phyloP scores from a whole-genome alignment of 2,329 filamentous ascomycete species.

The Sclerotinia borealis region DNA sequence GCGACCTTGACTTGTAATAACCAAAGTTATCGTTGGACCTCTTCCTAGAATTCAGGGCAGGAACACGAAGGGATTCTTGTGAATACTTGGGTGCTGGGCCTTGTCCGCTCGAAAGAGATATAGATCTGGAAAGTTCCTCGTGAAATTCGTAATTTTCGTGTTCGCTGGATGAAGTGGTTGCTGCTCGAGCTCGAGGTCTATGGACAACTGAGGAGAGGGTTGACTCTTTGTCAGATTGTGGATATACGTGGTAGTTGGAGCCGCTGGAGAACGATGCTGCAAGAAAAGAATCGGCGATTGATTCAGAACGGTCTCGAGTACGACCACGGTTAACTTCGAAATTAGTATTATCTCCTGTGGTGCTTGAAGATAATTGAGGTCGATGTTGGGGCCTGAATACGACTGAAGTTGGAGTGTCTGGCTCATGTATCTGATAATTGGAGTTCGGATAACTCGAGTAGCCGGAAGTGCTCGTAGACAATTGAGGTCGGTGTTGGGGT shows the following conservation, averaged over 20 bases:
- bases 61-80: slow-evolving; percentile 54
- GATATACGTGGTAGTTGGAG: slow-evolving; percentile 47
- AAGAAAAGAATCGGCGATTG: slow-evolving; percentile 14
- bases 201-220: slow-evolving; percentile 32
- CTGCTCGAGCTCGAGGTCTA: slow-evolving; percentile 27
- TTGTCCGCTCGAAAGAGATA: slow-evolving; percentile 33
- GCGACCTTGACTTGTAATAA: slow-evolving; percentile 45
- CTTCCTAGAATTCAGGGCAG: slow-evolving; percentile 46
- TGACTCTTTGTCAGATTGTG: slow-evolving; percentile 39
- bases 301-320: not conserved
- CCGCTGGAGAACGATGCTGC: slow-evolving; percentile 17
- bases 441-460: slow-evolving; percentile 7
- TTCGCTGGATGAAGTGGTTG: slow-evolving; percentile 20
- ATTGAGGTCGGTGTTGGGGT: slow-evolving; percentile 1
- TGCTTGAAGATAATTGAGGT: slow-evolving; percentile 9
- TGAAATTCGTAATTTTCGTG: slow-evolving; percentile 49
- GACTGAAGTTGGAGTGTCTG: slow-evolving; percentile 8
- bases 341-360: slow-evolving; percentile 9
- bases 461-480: slow-evolving; percentile 7
- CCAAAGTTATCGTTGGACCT: slow-evolving; percentile 45
- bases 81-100: slow-evolving; percentile 41
- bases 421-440: slow-evolving; percentile 12
- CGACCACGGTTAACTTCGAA: slow-evolving; percentile 4
- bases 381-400: slow-evolving; percentile 5
- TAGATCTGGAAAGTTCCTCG: slow-evolving; percentile 38